Conservation (phyloP, 225 moss, liverwort and hornwort species). For the Physcomitrellopsis africana region DNA sequence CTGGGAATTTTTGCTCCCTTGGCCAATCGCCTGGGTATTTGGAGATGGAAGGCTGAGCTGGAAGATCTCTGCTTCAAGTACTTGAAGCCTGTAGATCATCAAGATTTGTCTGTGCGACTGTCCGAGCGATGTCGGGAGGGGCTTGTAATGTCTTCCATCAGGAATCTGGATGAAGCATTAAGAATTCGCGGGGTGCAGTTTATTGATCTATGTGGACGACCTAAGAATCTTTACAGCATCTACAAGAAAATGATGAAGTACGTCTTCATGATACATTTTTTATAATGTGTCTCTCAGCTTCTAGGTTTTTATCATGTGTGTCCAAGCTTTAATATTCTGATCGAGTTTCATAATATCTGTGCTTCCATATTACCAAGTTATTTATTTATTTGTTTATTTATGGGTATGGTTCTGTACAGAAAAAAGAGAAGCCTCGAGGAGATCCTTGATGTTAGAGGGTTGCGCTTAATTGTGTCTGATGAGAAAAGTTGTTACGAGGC, state of each 20-base stretch:
- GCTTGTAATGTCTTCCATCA: conserved; percentile 71
- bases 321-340: not conserved
- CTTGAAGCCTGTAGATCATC: conserved; percentile 67
- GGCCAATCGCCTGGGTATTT: conserved; percentile 89
- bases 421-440: conserved; percentile 76
- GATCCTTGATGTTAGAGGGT: conserved; percentile 85
- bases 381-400: no score
- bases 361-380: not conserved
- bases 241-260: conserved; percentile 90
- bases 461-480: conserved; percentile 77
- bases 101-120: conserved; percentile 61
- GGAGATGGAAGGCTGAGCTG: conserved; percentile 98
- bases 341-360: not conserved
- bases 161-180: conserved; percentile 67
- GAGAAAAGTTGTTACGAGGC: conserved; percentile 77
- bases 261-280: conserved; percentile 2
- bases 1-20: conserved; percentile 82
- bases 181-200: conserved; percentile 62
- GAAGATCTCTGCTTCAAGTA: conserved; percentile 89
- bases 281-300: not conserved
- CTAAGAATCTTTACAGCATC: conserved; percentile 91
- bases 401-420: conserved; percentile 42
- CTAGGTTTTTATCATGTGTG: not conserved
- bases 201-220: conserved; percentile 78
- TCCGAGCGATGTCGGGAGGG: conserved; percentile 68